Evolutionary conservation across 106 monocot species (phyloP).

Genomic region (Ottelia alismoides): DNA sequence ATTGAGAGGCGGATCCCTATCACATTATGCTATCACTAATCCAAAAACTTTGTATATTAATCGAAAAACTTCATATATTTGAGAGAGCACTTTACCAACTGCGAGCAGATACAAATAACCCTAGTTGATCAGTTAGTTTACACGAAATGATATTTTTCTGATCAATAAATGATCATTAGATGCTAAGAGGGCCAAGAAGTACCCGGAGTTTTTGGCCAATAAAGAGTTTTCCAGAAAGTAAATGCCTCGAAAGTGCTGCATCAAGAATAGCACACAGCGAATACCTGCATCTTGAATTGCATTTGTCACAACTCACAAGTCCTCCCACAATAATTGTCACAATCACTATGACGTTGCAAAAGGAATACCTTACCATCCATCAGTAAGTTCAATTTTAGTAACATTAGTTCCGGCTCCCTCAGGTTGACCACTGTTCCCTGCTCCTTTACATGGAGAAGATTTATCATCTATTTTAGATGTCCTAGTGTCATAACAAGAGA

Average conservation of each 20-base stretch:
- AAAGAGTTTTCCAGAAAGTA: constrained; percentile 54
- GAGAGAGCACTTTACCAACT: no score
- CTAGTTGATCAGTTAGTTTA: no score
- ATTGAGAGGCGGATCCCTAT: no score
- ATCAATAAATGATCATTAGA: no score
- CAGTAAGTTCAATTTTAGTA: constrained; percentile 70
- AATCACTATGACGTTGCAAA: background rate
- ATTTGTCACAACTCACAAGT: background rate
- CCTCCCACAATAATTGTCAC: constrained; percentile 1
- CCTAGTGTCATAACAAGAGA: constrained; percentile 9
- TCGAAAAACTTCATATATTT: no score
- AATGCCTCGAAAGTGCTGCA: constrained; percentile 39
- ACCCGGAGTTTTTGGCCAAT: constrained; percentile 95
- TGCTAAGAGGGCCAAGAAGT: no score
- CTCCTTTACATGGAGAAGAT: constrained; percentile 6
- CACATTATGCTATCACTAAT: no score
- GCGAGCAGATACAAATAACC: no score
- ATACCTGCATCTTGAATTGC: constrained; percentile 67
- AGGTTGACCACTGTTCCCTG: constrained; percentile 4
- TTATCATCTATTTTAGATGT: constrained; percentile 14
- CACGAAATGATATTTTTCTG: no score
- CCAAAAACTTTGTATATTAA: no score
- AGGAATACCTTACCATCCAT: constrained; percentile 63
- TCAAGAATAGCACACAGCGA: constrained; percentile 60
- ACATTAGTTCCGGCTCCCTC: constrained; percentile 1